phyloP scores from a whole-genome alignment of 805 yeast genomes.

The Saccharomycopsis lassenensis region DNA sequence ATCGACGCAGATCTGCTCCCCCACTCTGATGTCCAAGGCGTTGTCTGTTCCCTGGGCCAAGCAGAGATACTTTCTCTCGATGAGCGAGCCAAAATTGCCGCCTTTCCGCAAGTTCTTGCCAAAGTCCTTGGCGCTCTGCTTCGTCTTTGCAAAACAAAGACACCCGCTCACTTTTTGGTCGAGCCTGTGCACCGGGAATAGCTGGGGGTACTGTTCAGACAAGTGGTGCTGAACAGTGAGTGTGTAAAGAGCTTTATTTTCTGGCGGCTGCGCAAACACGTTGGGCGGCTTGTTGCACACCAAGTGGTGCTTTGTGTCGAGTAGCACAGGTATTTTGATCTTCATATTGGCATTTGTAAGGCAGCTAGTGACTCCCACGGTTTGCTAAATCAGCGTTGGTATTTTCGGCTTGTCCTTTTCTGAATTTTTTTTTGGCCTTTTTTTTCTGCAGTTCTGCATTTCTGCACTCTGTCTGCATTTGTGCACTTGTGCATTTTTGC shows the following conservation, averaged over 20 bases:
- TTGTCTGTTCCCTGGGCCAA: conserved; percentile 13
- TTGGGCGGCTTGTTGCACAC: conserved; percentile 30
- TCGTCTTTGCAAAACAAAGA: conserved; percentile 26
- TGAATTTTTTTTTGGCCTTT: too few species aligned
- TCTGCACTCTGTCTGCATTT: too few species aligned
- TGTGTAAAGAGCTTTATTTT: conserved; percentile 13
- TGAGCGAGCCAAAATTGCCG: conserved; percentile 27
- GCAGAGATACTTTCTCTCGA: conserved; percentile 29
- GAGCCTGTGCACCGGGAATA: conserved; percentile 29
- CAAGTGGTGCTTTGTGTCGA: conserved; percentile 20
- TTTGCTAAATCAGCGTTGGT: too few species aligned
- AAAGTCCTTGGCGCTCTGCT: conserved; percentile 25
- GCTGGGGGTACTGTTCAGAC: conserved; percentile 4
- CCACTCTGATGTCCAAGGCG: too few species aligned
- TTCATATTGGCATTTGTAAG: too few species aligned
- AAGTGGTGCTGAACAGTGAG: conserved; percentile 9
- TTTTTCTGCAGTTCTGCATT: too few species aligned
- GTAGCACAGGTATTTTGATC: conserved; percentile 10
- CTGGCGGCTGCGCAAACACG: conserved; percentile 26
- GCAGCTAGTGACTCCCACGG: too few species aligned
- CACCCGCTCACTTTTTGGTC: conserved; percentile 34
- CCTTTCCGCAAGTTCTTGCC: conserved; percentile 25
- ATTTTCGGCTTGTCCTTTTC: too few species aligned
- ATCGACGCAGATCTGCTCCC: too few species aligned
- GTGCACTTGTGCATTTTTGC: too few species aligned